Conservation (phyloP, 2,329 filamentous ascomycete species). For the Kalmusia sp. region DNA sequence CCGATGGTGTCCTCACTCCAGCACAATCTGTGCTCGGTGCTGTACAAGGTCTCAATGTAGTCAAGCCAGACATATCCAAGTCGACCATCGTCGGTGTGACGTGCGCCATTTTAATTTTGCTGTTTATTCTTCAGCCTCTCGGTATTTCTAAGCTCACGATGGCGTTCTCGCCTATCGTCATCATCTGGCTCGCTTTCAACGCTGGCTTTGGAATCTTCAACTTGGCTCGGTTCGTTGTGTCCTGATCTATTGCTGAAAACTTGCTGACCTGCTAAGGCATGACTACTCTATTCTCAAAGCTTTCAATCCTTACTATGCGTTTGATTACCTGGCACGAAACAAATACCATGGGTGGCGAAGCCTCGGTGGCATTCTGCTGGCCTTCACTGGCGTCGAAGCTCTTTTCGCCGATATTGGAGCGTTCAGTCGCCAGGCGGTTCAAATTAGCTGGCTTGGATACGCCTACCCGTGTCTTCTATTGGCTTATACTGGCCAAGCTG, state of each 20-base stretch:
- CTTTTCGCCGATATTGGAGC: slow-evolving; percentile 81
- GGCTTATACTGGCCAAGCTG: slow-evolving; percentile 76
- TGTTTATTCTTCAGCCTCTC: slow-evolving; percentile 71
- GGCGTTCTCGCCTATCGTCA: slow-evolving; percentile 70
- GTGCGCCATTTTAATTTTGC: slow-evolving; percentile 68
- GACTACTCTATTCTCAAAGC: slow-evolving; percentile 60
- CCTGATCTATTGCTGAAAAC: slow-evolving; percentile 17
- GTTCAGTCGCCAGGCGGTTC: slow-evolving; percentile 72
- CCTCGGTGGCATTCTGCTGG: slow-evolving; percentile 74
- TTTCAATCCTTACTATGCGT: slow-evolving; percentile 64
- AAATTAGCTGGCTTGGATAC: slow-evolving; percentile 74
- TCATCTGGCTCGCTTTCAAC: slow-evolving; percentile 73
- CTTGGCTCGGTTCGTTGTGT: slow-evolving; percentile 21
- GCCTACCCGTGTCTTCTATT: slow-evolving; percentile 72
- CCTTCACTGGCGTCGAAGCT: slow-evolving; percentile 79
- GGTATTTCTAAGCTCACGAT: slow-evolving; percentile 67
- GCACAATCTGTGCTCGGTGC: slow-evolving; percentile 75
- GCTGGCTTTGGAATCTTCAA: slow-evolving; percentile 67
- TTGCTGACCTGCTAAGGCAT: slow-evolving; percentile 39
- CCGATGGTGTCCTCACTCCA: slow-evolving; percentile 71
- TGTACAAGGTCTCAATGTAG: slow-evolving; percentile 67
- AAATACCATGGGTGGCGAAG: slow-evolving; percentile 67
- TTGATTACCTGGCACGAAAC: slow-evolving; percentile 66
- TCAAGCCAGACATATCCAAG: slow-evolving; percentile 62
- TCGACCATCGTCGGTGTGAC: slow-evolving; percentile 68